Base-by-base conservation (phyloP, 78 protist species). In the Speleostelium caveatum region DNA sequence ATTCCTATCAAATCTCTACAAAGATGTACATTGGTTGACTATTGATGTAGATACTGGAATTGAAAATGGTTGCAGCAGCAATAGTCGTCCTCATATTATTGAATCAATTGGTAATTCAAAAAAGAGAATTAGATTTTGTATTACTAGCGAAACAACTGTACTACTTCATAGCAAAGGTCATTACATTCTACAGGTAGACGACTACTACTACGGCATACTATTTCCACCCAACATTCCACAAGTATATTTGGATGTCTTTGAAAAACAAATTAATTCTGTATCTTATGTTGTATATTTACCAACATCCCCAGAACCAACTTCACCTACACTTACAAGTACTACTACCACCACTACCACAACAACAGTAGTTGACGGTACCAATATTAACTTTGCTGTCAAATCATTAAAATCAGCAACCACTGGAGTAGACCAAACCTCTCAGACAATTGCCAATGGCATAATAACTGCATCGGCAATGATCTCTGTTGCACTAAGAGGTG, bases 181-280 rank as follows among this genome's bases (percentile, higher is more conserved):
- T 42, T 83, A 83, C 45, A 49, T 83, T 16, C 1, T 83, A 28
- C 68, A 69, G 6, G 5, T 16, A 6, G 28, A 83, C 22, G 61
- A 60, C 0, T 16, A 69, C 6, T 83, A 26, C 39, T 83, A 69
- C 35, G 91, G 79, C 12, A 8, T 83, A 16, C 17, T 69, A 7
- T 69, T 83, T 10, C 91, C 77, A 3, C 26, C 30, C 0, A 51
- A 67, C 14, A 69, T 83, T 3, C 91, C 91, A 10, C 5, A 35
- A 60, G 60, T 69, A 0, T 83, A 83, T 60, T 49, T 83, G 21
- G 56, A 83, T 59, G 26, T 83, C 8, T 72, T 83, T 17, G 79
- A 83, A 30, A 71, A 41, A 28, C 45, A 56, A 24, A 21, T 83
- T 3, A 49, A 22, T 1, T 49, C 26, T 3, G 66, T 83, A 8